Conservation (phyloP, 2,329 filamentous ascomycete species). For the Biscogniauxia mediterranea region DNA sequence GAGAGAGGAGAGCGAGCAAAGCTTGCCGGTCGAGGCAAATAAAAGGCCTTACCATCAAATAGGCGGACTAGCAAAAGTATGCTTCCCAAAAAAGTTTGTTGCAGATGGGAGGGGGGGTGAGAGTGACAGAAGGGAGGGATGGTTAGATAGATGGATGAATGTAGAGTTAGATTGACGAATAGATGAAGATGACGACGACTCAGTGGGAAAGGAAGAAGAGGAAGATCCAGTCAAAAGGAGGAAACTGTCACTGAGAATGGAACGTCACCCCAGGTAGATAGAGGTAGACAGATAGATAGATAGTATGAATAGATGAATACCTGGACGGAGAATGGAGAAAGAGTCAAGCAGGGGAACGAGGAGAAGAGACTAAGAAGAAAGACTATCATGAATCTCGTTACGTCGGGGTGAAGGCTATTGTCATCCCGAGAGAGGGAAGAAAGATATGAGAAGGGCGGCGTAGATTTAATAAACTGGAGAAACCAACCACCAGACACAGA, state of each 20-base stretch:
- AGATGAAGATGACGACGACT: background rate
- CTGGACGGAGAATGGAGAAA: background rate
- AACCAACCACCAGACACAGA: background rate
- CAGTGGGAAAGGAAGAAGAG: background rate
- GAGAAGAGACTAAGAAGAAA: background rate
- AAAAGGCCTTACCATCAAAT: background rate
- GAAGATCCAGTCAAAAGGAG: background rate
- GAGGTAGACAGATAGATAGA: too few relatives aligned
- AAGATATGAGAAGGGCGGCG: background rate
- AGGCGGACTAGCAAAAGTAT: background rate
- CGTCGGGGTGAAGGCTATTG: background rate
- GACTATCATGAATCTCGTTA: background rate
- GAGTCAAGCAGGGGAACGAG: background rate
- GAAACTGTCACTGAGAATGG: background rate
- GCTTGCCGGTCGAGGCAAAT: background rate
- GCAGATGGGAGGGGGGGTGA: too few relatives aligned
- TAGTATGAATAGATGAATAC: too few relatives aligned
- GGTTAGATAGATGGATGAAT: background rate
- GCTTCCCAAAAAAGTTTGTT: background rate
- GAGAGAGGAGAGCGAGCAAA: background rate
- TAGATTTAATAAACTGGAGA: constrained; percentile 1
- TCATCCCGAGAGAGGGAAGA: background rate
- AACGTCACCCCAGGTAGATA: background rate
- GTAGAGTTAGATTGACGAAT: background rate
- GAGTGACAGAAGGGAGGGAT: background rate